phyloP scores from a whole-genome alignment of 2,329 filamentous ascomycete species.

The Allantophomopsis cytisporea region DNA sequence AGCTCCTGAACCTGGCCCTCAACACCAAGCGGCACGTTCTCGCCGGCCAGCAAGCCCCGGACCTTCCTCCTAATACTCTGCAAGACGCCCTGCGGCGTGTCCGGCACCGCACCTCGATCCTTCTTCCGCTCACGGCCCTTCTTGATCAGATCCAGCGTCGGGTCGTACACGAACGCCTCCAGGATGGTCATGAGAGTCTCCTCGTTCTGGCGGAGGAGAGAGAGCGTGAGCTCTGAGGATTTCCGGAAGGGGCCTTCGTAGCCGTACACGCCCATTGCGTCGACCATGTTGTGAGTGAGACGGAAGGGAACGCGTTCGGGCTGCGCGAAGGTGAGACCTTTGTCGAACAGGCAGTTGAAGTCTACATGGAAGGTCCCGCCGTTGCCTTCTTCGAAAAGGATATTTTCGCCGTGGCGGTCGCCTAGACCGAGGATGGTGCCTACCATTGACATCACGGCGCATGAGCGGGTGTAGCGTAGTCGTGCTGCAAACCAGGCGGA shows the following conservation, averaged over 20 bases:
- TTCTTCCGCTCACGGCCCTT: constrained; percentile 48
- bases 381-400: constrained; percentile 85
- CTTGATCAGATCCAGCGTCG: constrained; percentile 77
- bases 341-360: constrained; percentile 99
- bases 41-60: constrained; percentile 66
- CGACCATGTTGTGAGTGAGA: constrained; percentile 95
- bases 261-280: constrained; percentile 90
- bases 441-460: constrained; percentile 99
- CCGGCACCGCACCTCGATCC: constrained; percentile 34
- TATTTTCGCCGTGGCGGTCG: constrained; percentile 94
- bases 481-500: constrained; percentile 84
- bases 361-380: constrained; percentile 95
- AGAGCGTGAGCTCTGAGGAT: constrained; percentile 78
- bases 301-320: constrained; percentile 93
- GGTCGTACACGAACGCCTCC: constrained; percentile 94
- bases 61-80: constrained; percentile 84
- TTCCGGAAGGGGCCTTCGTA: constrained; percentile 88
- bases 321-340: constrained; percentile 88
- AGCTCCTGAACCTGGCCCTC: constrained; percentile 96
- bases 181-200: constrained; percentile 96
- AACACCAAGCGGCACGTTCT: constrained; percentile 85
- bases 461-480: constrained; percentile 80
- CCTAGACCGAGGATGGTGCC: constrained; percentile 88
- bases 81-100: constrained; percentile 67
- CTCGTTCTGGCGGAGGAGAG: constrained; percentile 76